A percentile compares a stretch with the other conserved stretches of the same genome.
Evolutionary conservation across 352 stramenopile genomes (phyloP).

Genomic region (Saprolegnia parasitica): DNA sequence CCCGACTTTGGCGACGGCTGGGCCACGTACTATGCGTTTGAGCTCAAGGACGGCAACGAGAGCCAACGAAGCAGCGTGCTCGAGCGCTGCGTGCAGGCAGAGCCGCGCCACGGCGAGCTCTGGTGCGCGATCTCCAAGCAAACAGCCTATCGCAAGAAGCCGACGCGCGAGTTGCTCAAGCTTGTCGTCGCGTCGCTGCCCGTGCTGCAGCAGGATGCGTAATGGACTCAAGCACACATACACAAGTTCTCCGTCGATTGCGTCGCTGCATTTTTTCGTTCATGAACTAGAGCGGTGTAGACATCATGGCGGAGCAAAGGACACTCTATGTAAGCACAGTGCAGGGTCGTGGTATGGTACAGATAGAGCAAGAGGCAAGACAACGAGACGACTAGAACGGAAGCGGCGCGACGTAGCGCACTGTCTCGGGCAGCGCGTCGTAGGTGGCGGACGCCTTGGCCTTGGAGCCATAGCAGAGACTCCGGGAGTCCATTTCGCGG

Average conservation of each 20-base stretch:
- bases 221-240: background rate
- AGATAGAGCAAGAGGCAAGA: too few species aligned
- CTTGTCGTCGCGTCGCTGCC: constrained; percentile 74
- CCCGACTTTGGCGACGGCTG: constrained; percentile 95
- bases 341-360: constrained; percentile 5
- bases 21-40: constrained; percentile 97
- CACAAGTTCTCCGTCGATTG: background rate
- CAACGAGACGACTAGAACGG: too few species aligned
- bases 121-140: constrained; percentile 93
- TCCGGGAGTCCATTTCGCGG: constrained; percentile 48
- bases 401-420: too few species aligned
- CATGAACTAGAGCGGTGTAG: too few species aligned
- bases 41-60: constrained; percentile 86
- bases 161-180: constrained; percentile 59
- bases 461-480: too few species aligned
- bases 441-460: too few species aligned
- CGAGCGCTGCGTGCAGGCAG: constrained; percentile 81
- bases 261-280: background rate
- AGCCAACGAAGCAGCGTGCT: constrained; percentile 82
- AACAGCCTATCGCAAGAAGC: constrained; percentile 86
- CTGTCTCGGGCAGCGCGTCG: too few species aligned
- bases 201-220: constrained; percentile 13
- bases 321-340: background rate
- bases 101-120: constrained; percentile 94
- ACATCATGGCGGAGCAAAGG: background rate